Evolutionary conservation across 345 rosid species (phyloP), one percentile per base, ranked within the genome.

Genomic region (Lepidium didymum): DNA sequence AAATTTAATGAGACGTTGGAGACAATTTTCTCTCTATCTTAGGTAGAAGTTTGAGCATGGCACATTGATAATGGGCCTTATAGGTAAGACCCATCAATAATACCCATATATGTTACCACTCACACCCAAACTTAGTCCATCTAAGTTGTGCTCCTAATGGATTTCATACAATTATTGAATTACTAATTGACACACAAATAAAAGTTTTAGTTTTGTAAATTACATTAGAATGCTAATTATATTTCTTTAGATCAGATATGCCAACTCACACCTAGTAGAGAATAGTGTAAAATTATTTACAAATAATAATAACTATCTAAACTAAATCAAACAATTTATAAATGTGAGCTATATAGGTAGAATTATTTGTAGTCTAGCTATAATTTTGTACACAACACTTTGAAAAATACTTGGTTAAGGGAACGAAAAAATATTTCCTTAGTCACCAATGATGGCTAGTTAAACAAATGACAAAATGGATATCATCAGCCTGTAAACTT

Each of bases 321-420:
- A n/a, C 38, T 15, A 55, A 29, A 63, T 27, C 5, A 36, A 47
- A 27, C 40, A 31, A 31, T 33, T 25, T 19, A 40, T 56, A 56
- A 46, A 49, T 49, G 64, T 47, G 65, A 64, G 63, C 58, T 38
- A 72, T 64, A 58, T 38, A 58, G 23, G 7, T 36, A 47, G 7
- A 25, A 25, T 25, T 2, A 25, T 25, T 25, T 25, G 27, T 25
- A 25, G 4, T 25, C 27, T 25, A 25, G 27, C 4, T 3, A 25
- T 25, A 25, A 2, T 25, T 25, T 25, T 25, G 4, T 25, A 25
- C 3, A 25, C 2, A 25, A 25, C 3, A 25, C 27, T 25, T 25
- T 25, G 27, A 25, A 25, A 25, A 3, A 25, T 25, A 25, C 4
- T 25, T 25, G 4, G 4, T 1, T 25, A 25, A 25, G 27, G 27